Evolutionary conservation across 768 basidiomycete genomes (phyloP).

Genomic region (Kwoniella sp.): DNA sequence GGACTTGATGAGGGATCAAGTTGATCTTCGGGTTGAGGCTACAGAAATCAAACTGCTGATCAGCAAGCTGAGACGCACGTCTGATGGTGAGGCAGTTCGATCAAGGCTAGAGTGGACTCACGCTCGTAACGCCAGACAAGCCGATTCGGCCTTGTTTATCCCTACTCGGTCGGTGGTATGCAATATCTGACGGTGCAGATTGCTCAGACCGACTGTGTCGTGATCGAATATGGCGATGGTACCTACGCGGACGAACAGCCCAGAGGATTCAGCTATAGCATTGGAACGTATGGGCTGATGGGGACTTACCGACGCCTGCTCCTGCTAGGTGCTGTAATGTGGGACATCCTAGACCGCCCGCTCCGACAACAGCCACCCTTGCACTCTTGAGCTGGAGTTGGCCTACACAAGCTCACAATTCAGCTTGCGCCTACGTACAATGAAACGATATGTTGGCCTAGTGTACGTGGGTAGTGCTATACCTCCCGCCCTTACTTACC

Average conservation of each 20-base stretch:
- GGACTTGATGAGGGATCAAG: constrained; percentile 63
- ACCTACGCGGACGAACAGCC: constrained; percentile 62
- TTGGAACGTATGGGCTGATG: no score
- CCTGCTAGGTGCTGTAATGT: constrained; percentile 91
- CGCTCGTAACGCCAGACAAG: constrained; percentile 69
- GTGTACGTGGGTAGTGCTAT: no score
- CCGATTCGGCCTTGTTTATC: constrained; percentile 78
- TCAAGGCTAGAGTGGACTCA: no score
- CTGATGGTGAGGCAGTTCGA: no score
- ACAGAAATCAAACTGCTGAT: no score
- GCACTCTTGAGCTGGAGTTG: constrained; percentile 78
- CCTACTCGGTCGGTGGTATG: constrained; percentile 74
- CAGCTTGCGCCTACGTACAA: not conserved
- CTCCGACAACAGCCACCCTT: constrained; percentile 83
- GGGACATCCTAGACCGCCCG: constrained; percentile 94
- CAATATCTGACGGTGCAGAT: constrained; percentile 90
- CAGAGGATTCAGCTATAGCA: not conserved
- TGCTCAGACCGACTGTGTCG: constrained; percentile 82
- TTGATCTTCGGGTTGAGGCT: constrained; percentile 76
- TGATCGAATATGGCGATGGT: constrained; percentile 83
- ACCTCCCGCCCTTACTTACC: constrained; percentile 60
- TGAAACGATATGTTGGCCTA: no score
- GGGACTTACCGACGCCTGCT: constrained; percentile 79
- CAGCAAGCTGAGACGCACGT: no score
- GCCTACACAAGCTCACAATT: constrained; percentile 59